phyloP scores from a whole-genome alignment of 257 asterid genomes.

The Solanum peruvianum region DNA sequence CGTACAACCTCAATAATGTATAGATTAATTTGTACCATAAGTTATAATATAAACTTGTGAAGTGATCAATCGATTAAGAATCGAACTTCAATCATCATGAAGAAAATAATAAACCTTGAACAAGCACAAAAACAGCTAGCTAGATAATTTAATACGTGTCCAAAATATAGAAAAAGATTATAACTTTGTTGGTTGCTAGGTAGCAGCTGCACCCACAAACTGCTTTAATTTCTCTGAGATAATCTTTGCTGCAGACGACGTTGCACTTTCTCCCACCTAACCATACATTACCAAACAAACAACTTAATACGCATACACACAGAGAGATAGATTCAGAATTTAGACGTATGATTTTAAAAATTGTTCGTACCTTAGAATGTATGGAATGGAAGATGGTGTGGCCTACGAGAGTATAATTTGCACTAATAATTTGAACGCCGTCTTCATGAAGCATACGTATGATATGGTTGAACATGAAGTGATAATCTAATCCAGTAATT shows the following conservation, averaged over 20 bases:
- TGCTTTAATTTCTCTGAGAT: not conserved
- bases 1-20: not conserved
- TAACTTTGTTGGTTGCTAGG: not conserved
- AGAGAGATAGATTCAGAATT: not conserved
- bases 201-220: not conserved
- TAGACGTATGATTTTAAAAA: not conserved
- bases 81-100: not conserved
- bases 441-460: slow-evolving; percentile 49
- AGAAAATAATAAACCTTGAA: not conserved
- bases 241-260: not conserved
- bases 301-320: not conserved
- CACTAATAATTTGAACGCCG: slow-evolving; percentile 41
- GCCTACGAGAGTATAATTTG: slow-evolving; percentile 21
- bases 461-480: slow-evolving; percentile 35
- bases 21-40: no score
- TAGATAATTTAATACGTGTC: not conserved
- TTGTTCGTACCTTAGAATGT: slow-evolving; percentile 40
- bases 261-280: not conserved
- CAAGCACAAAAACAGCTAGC: not conserved
- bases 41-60: not conserved
- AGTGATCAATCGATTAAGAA: not conserved
- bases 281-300: not conserved
- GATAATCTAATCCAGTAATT: slow-evolving; percentile 29
- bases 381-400: slow-evolving; percentile 43
- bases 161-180: not conserved